A percentile compares a stretch with the other conserved stretches of the same genome.
These are phyloP conservation scores for Amanita inopinata DNA, from an alignment of 768 basidiomycete genomes.

Conservation along the genomic window DNA sequence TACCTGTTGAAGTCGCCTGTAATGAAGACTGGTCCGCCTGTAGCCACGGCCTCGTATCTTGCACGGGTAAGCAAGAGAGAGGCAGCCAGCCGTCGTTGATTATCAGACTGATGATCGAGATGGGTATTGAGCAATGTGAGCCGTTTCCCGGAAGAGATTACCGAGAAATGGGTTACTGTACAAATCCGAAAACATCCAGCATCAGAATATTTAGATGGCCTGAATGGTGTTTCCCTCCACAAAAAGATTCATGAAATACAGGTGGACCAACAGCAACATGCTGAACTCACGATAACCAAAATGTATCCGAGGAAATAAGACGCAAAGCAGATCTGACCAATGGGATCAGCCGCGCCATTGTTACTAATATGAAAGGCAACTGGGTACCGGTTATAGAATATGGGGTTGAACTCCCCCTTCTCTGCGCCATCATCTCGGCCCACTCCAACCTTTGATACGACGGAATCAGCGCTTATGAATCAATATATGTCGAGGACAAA, in stretches of 20 bases:
- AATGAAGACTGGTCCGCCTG: conserved; percentile 33
- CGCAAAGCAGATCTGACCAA: conserved; percentile 22
- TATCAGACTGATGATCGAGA: conserved; percentile 44
- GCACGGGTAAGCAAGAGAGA: conserved; percentile 42
- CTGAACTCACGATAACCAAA: conserved; percentile 43
- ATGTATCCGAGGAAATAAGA: conserved; percentile 34
- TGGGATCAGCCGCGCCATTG: not conserved
- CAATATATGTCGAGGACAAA: not conserved
- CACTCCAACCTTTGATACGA: conserved; percentile 36
- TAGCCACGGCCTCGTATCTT: conserved; percentile 34
- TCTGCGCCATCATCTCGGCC: conserved; percentile 49
- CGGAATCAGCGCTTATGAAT: not conserved
- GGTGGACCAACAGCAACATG: not conserved
- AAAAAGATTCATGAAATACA: not conserved
- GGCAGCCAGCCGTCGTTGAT: conserved; percentile 38
- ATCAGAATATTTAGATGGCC: conserved; percentile 39
- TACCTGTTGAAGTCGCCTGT: conserved; percentile 46
- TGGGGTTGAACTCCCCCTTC: conserved; percentile 51
- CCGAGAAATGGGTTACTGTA: conserved; percentile 31
- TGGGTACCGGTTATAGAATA: conserved; percentile 44
- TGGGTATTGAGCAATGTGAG: conserved; percentile 44
- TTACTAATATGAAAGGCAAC: not conserved
- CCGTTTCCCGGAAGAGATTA: conserved; percentile 13
- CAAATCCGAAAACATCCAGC: conserved; percentile 42
- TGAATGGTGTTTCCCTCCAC: conserved; percentile 34